These are phyloP conservation scores for Puccinia polysora DNA, from an alignment of 1,284 basidiomycete genomes.

Conservation along the genomic window DNA sequence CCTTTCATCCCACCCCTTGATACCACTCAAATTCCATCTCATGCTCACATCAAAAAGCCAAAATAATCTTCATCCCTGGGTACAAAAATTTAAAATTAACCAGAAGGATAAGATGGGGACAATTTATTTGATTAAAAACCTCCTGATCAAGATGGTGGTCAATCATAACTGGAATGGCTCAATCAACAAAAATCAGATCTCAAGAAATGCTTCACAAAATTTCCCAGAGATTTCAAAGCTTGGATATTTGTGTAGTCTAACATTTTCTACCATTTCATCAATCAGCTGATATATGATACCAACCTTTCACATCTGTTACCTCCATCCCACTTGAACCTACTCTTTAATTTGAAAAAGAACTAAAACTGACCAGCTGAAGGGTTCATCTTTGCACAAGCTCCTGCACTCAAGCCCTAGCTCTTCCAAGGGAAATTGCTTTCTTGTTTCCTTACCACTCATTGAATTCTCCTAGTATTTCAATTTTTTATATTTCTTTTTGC, in stretches of 20 bases:
- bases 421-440: too few relatives aligned
- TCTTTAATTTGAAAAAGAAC: constrained; percentile 33
- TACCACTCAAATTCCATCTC: not conserved
- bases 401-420: too few relatives aligned
- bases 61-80: not conserved
- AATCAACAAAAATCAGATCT: constrained; percentile 29
- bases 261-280: too few relatives aligned
- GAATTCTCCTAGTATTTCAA: too few relatives aligned
- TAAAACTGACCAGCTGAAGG: too few relatives aligned
- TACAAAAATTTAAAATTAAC: constrained; percentile 9
- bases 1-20: not conserved
- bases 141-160: constrained; percentile 30
- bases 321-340: not conserved
- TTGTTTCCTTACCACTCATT: too few relatives aligned
- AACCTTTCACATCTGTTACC: not conserved
- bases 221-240: constrained; percentile 18
- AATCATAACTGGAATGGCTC: constrained; percentile 20
- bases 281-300: too few relatives aligned
- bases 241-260: constrained; percentile 43
- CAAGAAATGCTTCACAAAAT: not conserved
- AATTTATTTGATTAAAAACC: constrained; percentile 22
- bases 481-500: too few relatives aligned
- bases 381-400: too few relatives aligned
- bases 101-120: not conserved
- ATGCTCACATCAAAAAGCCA: not conserved